Evolutionary conservation across 495 filamentous ascomycete species (phyloP), one percentile per base, ranked within the genome.

Genomic region (Penicillium simplicissimum): DNA sequence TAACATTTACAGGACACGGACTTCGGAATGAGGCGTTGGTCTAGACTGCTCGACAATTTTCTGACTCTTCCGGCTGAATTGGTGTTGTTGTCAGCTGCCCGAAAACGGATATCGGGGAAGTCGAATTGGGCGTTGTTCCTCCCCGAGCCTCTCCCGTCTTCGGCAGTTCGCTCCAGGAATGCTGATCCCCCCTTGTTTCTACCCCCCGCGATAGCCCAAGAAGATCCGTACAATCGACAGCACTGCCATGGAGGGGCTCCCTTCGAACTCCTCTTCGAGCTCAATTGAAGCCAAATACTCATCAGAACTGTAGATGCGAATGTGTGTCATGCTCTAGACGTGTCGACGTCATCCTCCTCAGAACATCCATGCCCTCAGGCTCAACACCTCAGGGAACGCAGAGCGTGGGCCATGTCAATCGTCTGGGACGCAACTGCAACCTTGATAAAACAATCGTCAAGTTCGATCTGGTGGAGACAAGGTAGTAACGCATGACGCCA

Each of bases 401-500:
- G 5, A 35, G 15, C 47, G 17, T 54, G 47, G 47, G 13, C 37
- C 19, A 36, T 21, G 14, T 3, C 31, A 31, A 58, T 43, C 13
- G n/a, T 31, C 33, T 55, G 61, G 64, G 45, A 68, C 65, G 69
- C 67, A 70, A 72, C 67, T 70, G 69, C 62, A 72, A 72, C 69
- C 58, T 45, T 70, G 34, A 19, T 11, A 40, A 63, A 47, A 72
- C 67, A 72, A 70, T 72, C 45, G 57, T 57, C 52, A 59, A 65
- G 64, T 68, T 59, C 17, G 23, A 63, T 35, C 21, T 0, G 8
- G 65, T 66, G 65, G 67, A 66, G 62, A 49, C 53, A 66, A 37
- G 52, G 67, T 71, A 52, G 62, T 23, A 70, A 35, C 14, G 17
- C 11, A 61, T 70, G 67, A 70, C 65, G 59, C 40, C 52, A 65